A percentile compares a stretch with the other conserved stretches of the same genome.
Conservation (phyloP, 805 yeast species). For the Ascoidea tarda region DNA sequence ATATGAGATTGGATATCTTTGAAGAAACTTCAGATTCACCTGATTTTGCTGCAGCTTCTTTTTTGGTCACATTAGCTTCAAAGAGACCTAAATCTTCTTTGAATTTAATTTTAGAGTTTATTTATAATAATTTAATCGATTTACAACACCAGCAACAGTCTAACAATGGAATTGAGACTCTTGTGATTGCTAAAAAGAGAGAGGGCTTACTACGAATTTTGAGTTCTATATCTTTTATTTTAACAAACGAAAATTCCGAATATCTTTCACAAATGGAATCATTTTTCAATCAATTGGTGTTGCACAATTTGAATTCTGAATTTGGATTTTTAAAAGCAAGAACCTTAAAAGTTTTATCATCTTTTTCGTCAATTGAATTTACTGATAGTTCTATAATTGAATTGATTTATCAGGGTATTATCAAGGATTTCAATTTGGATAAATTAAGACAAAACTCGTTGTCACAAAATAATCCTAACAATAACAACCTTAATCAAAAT, state of each 20-base stretch:
- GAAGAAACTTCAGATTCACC: conserved; percentile 46
- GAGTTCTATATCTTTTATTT: conserved; percentile 53
- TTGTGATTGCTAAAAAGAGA: conserved; percentile 46
- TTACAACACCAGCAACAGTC: conserved; percentile 19
- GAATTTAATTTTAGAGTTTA: conserved; percentile 45
- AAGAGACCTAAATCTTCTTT: conserved; percentile 50
- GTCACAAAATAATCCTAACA: background rate
- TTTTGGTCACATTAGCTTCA: conserved; percentile 57
- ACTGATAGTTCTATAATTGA: conserved; percentile 21
- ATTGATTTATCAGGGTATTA: conserved; percentile 28
- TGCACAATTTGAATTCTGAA: conserved; percentile 56
- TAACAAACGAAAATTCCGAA: conserved; percentile 41
- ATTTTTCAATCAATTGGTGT: conserved; percentile 45
- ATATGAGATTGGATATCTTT: conserved; percentile 49
- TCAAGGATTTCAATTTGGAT: background rate
- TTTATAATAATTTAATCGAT: conserved; percentile 31
- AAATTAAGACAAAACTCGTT: background rate
- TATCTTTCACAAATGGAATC: conserved; percentile 50
- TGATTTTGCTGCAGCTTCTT: conserved; percentile 65
- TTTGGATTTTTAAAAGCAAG: conserved; percentile 64
- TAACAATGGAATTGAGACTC: conserved; percentile 20
- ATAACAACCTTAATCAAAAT: conserved; percentile 3
- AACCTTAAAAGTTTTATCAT: conserved; percentile 50
- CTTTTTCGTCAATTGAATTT: conserved; percentile 50
- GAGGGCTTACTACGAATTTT: conserved; percentile 75